Conservation (phyloP, 2,329 filamentous ascomycete genomes). For the Stachybotrys chlorohalonatus region DNA sequence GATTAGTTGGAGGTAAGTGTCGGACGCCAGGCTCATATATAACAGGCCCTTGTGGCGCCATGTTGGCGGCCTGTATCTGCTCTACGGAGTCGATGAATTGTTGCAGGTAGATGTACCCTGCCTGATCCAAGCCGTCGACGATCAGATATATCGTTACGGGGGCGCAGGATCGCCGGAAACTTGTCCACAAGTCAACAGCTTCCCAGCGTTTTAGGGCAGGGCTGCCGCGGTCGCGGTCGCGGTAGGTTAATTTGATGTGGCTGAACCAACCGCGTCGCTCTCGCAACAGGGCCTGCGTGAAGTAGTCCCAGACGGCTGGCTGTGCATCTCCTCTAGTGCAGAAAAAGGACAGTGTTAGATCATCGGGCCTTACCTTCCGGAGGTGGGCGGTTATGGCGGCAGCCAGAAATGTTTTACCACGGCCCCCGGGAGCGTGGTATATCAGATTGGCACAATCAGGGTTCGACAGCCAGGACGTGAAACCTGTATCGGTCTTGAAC, state of each 20-base stretch:
- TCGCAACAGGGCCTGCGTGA: conserved; percentile 9
- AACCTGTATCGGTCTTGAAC: conserved; percentile 6
- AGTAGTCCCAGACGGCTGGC: conserved; percentile 11
- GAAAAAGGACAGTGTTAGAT: conserved; percentile 10
- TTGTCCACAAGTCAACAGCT: conserved; percentile 9
- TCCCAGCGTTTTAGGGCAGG: conserved; percentile 3
- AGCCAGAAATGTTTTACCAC: conserved; percentile 13
- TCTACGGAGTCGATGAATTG: neutral
- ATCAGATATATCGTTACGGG: conserved; percentile 9
- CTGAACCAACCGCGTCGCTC: conserved; percentile 7
- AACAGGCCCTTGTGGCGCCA: no score
- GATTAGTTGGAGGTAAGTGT: neutral
- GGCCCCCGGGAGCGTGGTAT: conserved; percentile 6
- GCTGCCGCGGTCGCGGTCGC: conserved; percentile 1
- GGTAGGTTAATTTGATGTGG: conserved; percentile 4
- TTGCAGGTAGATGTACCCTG: conserved; percentile 1
- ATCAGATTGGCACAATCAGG: conserved; percentile 5
- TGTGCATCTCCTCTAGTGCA: conserved; percentile 7
- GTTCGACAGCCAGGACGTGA: conserved; percentile 9
- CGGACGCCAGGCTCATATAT: neutral
- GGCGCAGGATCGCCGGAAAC: conserved; percentile 2
- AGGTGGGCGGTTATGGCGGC: conserved; percentile 10
- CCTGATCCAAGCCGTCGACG: conserved; percentile 12
- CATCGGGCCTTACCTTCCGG: neutral
- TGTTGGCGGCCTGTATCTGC: neutral